These are phyloP conservation scores for Hypomyces perniciosus DNA, from an alignment of 2,329 filamentous ascomycete species.

Conservation along the genomic window DNA sequence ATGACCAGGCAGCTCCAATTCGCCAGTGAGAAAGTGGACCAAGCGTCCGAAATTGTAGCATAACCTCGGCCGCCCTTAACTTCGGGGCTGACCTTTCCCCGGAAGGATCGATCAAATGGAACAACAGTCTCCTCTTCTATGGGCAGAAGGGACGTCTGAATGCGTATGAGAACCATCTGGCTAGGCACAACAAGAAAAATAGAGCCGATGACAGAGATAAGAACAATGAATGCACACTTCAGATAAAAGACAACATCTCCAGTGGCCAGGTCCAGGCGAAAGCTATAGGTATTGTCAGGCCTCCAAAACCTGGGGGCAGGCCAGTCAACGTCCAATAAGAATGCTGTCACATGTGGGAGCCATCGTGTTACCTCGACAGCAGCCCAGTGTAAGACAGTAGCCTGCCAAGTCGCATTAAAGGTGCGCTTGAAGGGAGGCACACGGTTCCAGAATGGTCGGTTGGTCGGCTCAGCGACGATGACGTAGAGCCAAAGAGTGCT, in stretches of 20 bases:
- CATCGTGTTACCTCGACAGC: slow-evolving; percentile 45
- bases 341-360: slow-evolving; percentile 38
- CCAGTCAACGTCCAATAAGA: slow-evolving; percentile 39
- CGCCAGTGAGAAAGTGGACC: slow-evolving; percentile 67
- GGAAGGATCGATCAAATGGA: slow-evolving; percentile 82
- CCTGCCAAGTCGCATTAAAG: slow-evolving; percentile 62
- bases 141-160: slow-evolving; percentile 81
- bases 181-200: slow-evolving; percentile 68
- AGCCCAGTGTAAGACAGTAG: slow-evolving; percentile 58
- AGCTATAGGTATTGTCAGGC: slow-evolving; percentile 25
- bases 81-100: slow-evolving; percentile 65
- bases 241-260: slow-evolving; percentile 22
- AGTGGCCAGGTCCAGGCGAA: slow-evolving; percentile 33
- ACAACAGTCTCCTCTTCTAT: slow-evolving; percentile 81
- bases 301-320: slow-evolving; percentile 30
- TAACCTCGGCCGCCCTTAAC: slow-evolving; percentile 67
- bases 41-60: slow-evolving; percentile 68
- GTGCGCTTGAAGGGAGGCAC: slow-evolving; percentile 59
- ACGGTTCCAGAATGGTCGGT: slow-evolving; percentile 60
- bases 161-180: slow-evolving; percentile 68
- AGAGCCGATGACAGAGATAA: slow-evolving; percentile 44
- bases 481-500: slow-evolving; percentile 79
- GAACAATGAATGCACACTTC: slow-evolving; percentile 41
- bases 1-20: slow-evolving; percentile 68
- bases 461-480: slow-evolving; percentile 65